Conservation (phyloP, 1,284 basidiomycete species). For the Veloporphyrellus conicus region DNA sequence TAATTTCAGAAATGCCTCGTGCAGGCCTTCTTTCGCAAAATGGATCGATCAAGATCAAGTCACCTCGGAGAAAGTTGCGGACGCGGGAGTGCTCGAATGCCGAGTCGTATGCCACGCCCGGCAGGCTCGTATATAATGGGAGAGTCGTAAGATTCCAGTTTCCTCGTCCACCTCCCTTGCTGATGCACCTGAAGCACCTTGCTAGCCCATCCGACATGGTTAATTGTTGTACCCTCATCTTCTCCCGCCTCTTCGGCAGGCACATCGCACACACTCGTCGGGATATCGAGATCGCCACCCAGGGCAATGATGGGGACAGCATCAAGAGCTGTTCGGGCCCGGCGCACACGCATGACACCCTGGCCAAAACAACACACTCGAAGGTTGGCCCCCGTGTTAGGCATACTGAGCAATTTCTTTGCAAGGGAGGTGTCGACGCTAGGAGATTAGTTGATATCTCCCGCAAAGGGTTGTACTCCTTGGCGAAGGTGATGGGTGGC, state of each 20-base stretch:
- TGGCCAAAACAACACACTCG: constrained; percentile 23
- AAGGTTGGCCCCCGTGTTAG: constrained; percentile 33
- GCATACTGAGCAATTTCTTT: constrained; percentile 35
- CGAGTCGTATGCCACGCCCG: constrained; percentile 17
- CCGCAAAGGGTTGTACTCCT: constrained; percentile 31
- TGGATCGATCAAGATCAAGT: constrained; percentile 13
- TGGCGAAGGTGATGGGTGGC: constrained; percentile 35
- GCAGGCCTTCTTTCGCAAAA: constrained; percentile 19
- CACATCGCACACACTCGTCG: constrained; percentile 20
- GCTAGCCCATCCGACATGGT: constrained; percentile 27
- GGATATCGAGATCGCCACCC: constrained; percentile 24
- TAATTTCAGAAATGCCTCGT: constrained; percentile 29
- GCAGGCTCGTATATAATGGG: constrained; percentile 22
- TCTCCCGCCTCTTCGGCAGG: constrained; percentile 22
- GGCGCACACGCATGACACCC: constrained; percentile 27
- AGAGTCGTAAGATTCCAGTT: constrained; percentile 5
- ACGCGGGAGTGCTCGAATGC: constrained; percentile 14
- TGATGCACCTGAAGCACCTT: constrained; percentile 28
- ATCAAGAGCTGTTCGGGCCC: constrained; percentile 37
- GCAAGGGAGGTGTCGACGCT: constrained; percentile 36
- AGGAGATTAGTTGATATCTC: constrained; percentile 33
- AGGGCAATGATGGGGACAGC: constrained; percentile 23
- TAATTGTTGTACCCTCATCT: constrained; percentile 18
- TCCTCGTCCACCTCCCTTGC: constrained; percentile 11
- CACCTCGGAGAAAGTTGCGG: constrained; percentile 17